phyloP scores from a whole-genome alignment of 179 eudicot species.

The Silene coronaria region DNA sequence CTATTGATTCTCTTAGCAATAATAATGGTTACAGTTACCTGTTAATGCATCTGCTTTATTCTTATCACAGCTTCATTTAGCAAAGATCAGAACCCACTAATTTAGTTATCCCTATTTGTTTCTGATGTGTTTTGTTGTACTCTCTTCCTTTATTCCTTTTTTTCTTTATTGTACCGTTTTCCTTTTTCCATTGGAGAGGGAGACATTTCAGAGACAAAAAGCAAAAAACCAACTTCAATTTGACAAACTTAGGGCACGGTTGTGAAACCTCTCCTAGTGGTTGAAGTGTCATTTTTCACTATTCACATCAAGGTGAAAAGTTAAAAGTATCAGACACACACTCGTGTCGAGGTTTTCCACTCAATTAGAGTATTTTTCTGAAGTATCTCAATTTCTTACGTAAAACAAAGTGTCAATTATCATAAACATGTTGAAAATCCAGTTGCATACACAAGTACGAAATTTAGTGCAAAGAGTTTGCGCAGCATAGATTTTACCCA shows the following conservation, averaged over 20 bases:
- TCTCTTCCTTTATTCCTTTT: slow-evolving; percentile 9
- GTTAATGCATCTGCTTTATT: slow-evolving; percentile 17
- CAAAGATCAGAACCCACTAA: slow-evolving; percentile 9
- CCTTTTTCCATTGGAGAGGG: background rate
- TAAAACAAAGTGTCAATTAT: background rate
- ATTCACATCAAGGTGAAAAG: background rate
- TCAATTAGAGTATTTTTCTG: background rate
- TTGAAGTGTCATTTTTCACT: background rate
- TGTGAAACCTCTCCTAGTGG: background rate
- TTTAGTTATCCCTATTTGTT: background rate
- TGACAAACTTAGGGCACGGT: background rate
- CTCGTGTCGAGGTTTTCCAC: no score
- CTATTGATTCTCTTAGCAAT: slow-evolving; percentile 5
- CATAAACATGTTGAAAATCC: background rate
- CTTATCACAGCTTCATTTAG: background rate
- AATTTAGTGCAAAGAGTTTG: background rate
- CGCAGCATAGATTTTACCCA: background rate
- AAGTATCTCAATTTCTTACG: background rate
- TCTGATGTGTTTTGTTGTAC: background rate
- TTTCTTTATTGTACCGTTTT: slow-evolving; percentile 11
- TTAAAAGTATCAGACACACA: no score
- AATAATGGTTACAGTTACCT: slow-evolving; percentile 13
- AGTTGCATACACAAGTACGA: background rate
- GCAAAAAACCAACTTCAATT: background rate
- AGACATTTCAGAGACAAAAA: slow-evolving; percentile 11